phyloP scores from a whole-genome alignment of 805 yeast genomes.

The Candida saitoana region DNA sequence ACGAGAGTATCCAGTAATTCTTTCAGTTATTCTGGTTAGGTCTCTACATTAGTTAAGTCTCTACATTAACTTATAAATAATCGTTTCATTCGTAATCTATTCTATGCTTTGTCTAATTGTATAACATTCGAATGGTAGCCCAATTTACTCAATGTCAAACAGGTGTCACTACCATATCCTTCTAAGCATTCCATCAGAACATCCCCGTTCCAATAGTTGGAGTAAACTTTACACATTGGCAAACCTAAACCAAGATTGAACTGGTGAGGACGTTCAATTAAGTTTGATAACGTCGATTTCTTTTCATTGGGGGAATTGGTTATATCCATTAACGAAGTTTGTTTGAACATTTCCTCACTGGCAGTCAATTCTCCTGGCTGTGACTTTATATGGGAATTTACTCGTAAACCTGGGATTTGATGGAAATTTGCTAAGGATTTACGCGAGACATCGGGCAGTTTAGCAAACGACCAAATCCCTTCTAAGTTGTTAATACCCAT shows the following conservation, averaged over 20 bases:
- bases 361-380: conserved; percentile 3
- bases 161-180: conserved; percentile 90
- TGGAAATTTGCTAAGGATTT: conserved; percentile 64
- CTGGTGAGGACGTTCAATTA: conserved; percentile 70
- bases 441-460: conserved; percentile 56
- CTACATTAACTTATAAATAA: too few species aligned
- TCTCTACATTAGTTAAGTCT: too few species aligned
- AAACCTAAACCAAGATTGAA: conserved; percentile 81
- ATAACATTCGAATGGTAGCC: conserved; percentile 62
- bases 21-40: too few species aligned
- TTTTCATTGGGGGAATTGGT: conserved; percentile 25
- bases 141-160: conserved; percentile 70
- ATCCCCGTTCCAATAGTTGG: conserved; percentile 96
- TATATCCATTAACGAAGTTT: conserved; percentile 37
- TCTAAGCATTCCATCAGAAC: conserved; percentile 76
- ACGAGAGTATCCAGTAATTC: too few species aligned
- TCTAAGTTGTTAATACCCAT: conserved; percentile 54
- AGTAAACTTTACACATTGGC: conserved; percentile 89
- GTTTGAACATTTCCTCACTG: conserved; percentile 20
- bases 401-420: conserved; percentile 57
- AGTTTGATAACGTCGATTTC: conserved; percentile 54
- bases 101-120: conserved; percentile 68
- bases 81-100: background rate
- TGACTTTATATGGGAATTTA: conserved; percentile 30
- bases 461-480: conserved; percentile 85